Base-by-base conservation (phyloP, 805 yeast species). In the Spathaspora arborariae region DNA sequence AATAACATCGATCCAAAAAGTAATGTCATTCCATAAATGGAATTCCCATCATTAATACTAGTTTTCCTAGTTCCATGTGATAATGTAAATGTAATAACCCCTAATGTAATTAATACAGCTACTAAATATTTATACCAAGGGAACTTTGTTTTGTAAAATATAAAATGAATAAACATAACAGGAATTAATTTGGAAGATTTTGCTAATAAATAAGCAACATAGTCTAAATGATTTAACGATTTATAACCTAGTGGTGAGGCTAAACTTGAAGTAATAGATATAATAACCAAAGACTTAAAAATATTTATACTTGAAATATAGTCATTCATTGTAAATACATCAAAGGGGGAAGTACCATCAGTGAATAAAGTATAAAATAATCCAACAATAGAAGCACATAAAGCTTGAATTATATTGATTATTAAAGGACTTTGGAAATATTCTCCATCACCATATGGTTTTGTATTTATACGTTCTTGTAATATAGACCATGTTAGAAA, bases 101-200 rank as follows among this genome's bases (percentile, higher is more conserved):
- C 99, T 0, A 68, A 44, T 1, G 97, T 91, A 19, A 94, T 92
- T n/a, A 78, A 58, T 0, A 70, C 52, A 0, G 96, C 97, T 16
- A 92, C 95, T 13, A 79, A 49, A 60, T 87, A 87, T 65, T 94
- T 94, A 66, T 84, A 81, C 2, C 64, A 45, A 0, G 97, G 90
- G 63, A 88, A 92, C 45, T 65, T 68, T 3, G 86, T 80, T 38
- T 85, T 74, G 66, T 90, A 92, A 10, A 88, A 56, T 13, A 81
- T 54, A 47, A 84, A 68, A 58, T 90, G 97, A 2, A 94, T 86
- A 27, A 87, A 60, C 85, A 94, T 82, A n/a, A 92, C 96, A 0
- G 99, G 99, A 19, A 94, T 80, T 63, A 94, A 75, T 58, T 94
- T 94, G 63, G 98, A 92, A 45, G 96, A 85, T 61, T 94, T 94